Evolutionary conservation across 2,329 filamentous ascomycete species (phyloP), one percentile per base, ranked within the genome.

Genomic region (Xylariaceae sp.): DNA sequence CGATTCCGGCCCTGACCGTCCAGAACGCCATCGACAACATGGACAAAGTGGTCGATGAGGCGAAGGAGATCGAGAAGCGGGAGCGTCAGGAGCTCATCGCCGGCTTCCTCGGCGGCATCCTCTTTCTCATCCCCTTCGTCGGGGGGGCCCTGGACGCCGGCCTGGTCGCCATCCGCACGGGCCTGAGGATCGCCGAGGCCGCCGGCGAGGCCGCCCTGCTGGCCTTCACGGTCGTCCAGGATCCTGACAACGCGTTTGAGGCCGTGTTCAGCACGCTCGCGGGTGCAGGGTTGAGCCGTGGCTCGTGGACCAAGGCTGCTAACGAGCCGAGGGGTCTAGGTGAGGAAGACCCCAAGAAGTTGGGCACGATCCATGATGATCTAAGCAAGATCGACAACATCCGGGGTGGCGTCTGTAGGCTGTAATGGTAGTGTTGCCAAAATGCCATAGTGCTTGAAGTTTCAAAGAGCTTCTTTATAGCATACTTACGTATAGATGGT

Each of bases 1-100:
- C 56, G 3, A 33, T 68, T 43, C 66, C 64, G 36, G 53, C 63
- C 12, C 50, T 64, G 28, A 62, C 62, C 51, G 53, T 64, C 4
- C 58, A 50, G 26, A 28, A 57, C 14, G 65, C 61, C 14, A 37
- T 66, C 14, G 51, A 63, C 11, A 63, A 54, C 43, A 70, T 71
- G 64, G 17, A 55, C 14, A 45, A 58, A 11, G 58, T 70, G 4
- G 36, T 58, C 14, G 41, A 72, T n/a, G 60, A 45, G 14, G 68
- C 57, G 14, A 58, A 67, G 11, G 53, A 71, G 44, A 66, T 69
- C 8, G 50, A 66, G 19, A 58, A 69, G 49, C 54, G 63, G 46
- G 53, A 69, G 60, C 56, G 61, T 39, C 64, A 72, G 48, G 58
- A 61, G 14, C 61, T 72, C 45, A 65, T 70, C 24, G 54, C 71